These are phyloP conservation scores for Russula foetens DNA, from an alignment of 768 basidiomycete genomes.

Conservation along the genomic window DNA sequence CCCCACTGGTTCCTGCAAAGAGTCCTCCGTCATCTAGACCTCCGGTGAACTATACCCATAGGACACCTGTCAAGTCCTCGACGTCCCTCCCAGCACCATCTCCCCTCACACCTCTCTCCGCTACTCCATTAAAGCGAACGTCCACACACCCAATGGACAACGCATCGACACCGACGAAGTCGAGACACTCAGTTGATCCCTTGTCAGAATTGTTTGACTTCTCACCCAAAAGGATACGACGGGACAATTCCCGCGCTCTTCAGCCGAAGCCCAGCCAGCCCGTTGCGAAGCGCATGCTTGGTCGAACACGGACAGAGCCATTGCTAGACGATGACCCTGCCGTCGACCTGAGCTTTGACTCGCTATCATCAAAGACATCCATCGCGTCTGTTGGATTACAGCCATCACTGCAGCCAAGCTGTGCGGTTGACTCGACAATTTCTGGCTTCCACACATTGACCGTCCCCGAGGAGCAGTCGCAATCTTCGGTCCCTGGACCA, in stretches of 20 bases:
- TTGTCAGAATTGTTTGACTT: conserved; percentile 40
- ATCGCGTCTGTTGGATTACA: conserved; percentile 19
- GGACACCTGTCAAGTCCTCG: conserved; percentile 17
- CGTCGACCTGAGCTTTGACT: conserved; percentile 27
- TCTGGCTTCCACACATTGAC: conserved; percentile 14
- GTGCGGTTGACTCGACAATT: conserved; percentile 18
- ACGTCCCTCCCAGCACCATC: conserved; percentile 8
- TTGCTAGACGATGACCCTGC: conserved; percentile 23
- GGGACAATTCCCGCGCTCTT: not conserved
- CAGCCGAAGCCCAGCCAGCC: conserved; percentile 21
- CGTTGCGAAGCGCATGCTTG: conserved; percentile 65
- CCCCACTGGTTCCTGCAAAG: not conserved
- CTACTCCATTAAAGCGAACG: conserved; percentile 1
- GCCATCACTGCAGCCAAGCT: conserved; percentile 17
- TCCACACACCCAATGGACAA: conserved; percentile 5
- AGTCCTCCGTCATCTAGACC: conserved; percentile 7
- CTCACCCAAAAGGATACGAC: conserved; percentile 20
- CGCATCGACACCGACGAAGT: conserved; percentile 1
- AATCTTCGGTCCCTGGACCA: conserved; percentile 17
- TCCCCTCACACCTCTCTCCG: conserved; percentile 14
- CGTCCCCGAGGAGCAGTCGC: conserved; percentile 13
- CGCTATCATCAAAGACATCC: conserved; percentile 19
- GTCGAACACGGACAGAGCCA: conserved; percentile 57
- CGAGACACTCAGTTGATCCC: conserved; percentile 30
- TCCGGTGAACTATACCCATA: conserved; percentile 1